These are phyloP conservation scores for Linnemannia elongata DNA, from an alignment of 192 early-diverging fungal genomes.

Conservation along the genomic window DNA sequence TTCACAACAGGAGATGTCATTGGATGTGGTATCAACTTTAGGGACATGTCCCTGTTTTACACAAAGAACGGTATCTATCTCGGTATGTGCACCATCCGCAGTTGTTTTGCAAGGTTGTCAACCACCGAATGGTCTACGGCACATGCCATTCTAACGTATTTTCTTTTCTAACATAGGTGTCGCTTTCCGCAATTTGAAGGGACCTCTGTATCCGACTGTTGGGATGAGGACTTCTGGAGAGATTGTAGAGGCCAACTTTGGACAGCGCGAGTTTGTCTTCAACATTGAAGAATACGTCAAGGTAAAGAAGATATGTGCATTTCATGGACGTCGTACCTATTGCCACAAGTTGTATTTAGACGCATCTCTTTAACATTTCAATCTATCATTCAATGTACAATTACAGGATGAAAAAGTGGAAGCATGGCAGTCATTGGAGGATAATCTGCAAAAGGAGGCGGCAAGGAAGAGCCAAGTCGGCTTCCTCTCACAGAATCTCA, in stretches of 20 bases:
- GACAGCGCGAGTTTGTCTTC: slow-evolving; percentile 75
- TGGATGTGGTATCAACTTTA: slow-evolving; percentile 94
- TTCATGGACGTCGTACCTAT: not conserved
- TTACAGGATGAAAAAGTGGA: slow-evolving; percentile 59
- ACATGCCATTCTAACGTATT: not conserved
- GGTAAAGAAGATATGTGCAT: slow-evolving; percentile 37
- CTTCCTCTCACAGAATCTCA: slow-evolving; percentile 52
- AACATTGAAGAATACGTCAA: slow-evolving; percentile 79
- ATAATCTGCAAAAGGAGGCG: slow-evolving; percentile 14
- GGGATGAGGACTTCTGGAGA: slow-evolving; percentile 84
- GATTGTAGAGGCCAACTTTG: slow-evolving; percentile 84
- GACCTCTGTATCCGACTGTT: slow-evolving; percentile 76
- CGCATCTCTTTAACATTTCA: not conserved
- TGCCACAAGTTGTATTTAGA: not conserved
- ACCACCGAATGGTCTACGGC: slow-evolving; percentile 66
- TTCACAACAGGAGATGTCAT: slow-evolving; percentile 95
- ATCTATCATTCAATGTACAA: not conserved
- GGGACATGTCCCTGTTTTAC: slow-evolving; percentile 81
- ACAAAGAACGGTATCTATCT: slow-evolving; percentile 92
- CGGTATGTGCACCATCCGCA: slow-evolving; percentile 42
- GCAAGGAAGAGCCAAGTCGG: slow-evolving; percentile 21
- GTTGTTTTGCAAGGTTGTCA: slow-evolving; percentile 37
- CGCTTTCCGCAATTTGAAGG: slow-evolving; percentile 59
- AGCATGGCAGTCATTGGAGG: slow-evolving; percentile 59
- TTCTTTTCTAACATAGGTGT: slow-evolving; percentile 20